Base-by-base conservation (phyloP, 768 basidiomycete genomes). In the Calocybe cyanea region DNA sequence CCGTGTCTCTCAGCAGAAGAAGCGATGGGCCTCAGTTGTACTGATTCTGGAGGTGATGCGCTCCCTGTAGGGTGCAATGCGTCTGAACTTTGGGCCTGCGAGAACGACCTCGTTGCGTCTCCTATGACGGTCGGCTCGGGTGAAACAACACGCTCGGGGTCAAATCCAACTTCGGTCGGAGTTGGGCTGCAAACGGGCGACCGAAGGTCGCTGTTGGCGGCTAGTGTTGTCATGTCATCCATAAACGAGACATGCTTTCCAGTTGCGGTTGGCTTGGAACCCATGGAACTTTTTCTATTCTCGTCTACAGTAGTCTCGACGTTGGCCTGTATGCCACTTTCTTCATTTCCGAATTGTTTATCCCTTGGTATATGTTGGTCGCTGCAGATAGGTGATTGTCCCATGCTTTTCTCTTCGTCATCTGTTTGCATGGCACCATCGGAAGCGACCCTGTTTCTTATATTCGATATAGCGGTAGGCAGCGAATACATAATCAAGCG, bases 181-280 rank as follows among this genome's bases (percentile, higher is more conserved):
- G 36, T 51, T 5, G 47, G 40, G 23, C 34, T 49, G 13, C 42
- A 41, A 15, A 44, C 23, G 4, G 41, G 52, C 7, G 56, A 53
- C 18, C 38, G 36, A 7, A 45, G 9, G 14, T 46, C 53, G 32
- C 56, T 53, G 6, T 49, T 46, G 7, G 49, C 50, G 10, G 51
- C 43, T 8, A 52, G 43, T 7, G 52, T 56, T 15, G 57, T 56
- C 3, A 47, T 41, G 24, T 58, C 55, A 11, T 64, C 61, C 17
- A 64, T 59, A 17, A 46, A 50, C 9, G 60, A 54, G 17, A 62
- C 58, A 35, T 61, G 59, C 19, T 53, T 57, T 9, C 37, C 36
- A 18, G 18, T 19, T 20, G 20, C 37, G 4, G 37, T 38, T 10
- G 32, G 30, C 4, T n/a, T 39, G 6, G 45, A 21, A 31, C 40